Base-by-base conservation (phyloP, 2,329 filamentous ascomycete genomes). In the Exophiala sp. region DNA sequence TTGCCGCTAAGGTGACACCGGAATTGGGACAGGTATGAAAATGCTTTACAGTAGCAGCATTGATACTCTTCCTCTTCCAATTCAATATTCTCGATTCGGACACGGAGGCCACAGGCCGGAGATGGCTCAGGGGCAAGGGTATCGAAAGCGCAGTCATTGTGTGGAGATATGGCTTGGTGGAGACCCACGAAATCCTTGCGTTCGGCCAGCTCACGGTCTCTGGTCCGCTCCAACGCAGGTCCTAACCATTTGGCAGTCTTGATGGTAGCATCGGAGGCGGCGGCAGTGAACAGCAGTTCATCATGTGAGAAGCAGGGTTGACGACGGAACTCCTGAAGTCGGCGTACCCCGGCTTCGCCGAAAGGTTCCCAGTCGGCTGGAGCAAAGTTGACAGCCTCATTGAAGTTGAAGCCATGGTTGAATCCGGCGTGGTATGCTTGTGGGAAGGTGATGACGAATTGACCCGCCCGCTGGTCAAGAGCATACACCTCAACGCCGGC, bases 341-440 rank as follows among this genome's bases (percentile, higher is more conserved):
- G 79, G 61, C 91, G 83, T 1, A 97, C 90, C 1, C 93, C 90
- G 22, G 83, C 78, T 48, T 91, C 82, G 1, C 93, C 93, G 64
- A 83, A 94, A 0, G 89, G 88, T 63, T 98, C 93, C 93, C 93
- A 98, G 62, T 98, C 93, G 22, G 75, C 77, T 0, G 93, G 93
- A 0, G 93, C 93, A 69, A 98, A 98, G 65, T 98, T 98, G 60
- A 98, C 93, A 3, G 93, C 93, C 67, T 98, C 93, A 61, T 98
- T 98, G 69, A 96, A 95, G 65, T 98, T 98, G 73, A 98, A 98
- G 0, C 86, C 93, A 62, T 98, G 93, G 62, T 98, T 98, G 71
- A 98, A 98, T 0, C 93, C 93, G 4, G 93, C 91, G 65, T 98
- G 93, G 62, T 97, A 98, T 0, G 93, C 93, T 65, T 95, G 87